Conservation (phyloP, 2,329 filamentous ascomycete species). For the Phoma sp. region DNA sequence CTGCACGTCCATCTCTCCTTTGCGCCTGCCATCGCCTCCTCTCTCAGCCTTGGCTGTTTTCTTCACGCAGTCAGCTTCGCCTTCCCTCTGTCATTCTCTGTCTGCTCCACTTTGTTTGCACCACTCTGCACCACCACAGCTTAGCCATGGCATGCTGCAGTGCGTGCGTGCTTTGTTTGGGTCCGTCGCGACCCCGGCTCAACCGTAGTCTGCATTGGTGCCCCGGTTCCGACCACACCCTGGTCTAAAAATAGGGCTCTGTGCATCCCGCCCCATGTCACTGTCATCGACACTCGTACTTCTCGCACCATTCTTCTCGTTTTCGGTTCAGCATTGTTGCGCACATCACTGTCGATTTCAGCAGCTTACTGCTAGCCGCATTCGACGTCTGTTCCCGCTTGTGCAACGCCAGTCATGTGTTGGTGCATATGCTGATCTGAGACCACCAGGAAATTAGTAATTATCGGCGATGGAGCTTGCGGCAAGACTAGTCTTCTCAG, state of each 20-base stretch:
- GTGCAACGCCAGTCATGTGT: slow-evolving; percentile 14
- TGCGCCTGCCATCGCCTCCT: background rate
- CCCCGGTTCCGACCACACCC: slow-evolving; percentile 45
- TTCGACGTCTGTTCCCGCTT: slow-evolving; percentile 16
- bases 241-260: slow-evolving; percentile 47
- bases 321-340: slow-evolving; percentile 21
- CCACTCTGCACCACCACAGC: background rate
- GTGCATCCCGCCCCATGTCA: slow-evolving; percentile 42
- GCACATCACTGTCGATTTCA: slow-evolving; percentile 14
- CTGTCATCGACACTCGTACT: slow-evolving; percentile 34
- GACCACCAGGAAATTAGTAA: slow-evolving; percentile 82
- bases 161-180: slow-evolving; percentile 14
- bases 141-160: slow-evolving; percentile 4
- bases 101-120: background rate
- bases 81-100: background rate
- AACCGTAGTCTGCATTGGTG: slow-evolving; percentile 50
- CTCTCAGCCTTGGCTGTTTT: background rate
- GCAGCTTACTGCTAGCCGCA: slow-evolving; percentile 19
- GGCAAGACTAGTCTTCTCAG: slow-evolving; percentile 97
- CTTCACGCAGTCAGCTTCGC: background rate
- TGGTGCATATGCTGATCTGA: slow-evolving; percentile 35
- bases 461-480: slow-evolving; percentile 96
- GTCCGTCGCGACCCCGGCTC: slow-evolving; percentile 28
- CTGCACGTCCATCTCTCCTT: background rate
- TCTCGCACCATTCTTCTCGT: slow-evolving; percentile 31